phyloP scores from a whole-genome alignment of 176 grass and related monocot genomes.

The Ananas comosus region DNA sequence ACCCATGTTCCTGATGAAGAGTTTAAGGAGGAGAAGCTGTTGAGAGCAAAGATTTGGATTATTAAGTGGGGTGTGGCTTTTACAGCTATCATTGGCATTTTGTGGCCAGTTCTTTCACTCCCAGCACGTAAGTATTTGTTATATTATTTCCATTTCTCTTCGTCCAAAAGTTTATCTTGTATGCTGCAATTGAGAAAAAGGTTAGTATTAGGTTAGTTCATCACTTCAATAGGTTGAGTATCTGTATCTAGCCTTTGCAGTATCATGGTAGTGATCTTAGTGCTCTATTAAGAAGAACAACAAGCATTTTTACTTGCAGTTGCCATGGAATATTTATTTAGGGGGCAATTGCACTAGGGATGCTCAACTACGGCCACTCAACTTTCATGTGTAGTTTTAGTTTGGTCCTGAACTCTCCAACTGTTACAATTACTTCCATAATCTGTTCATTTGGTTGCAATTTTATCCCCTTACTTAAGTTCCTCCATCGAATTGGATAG shows the following conservation, averaged over 20 bases:
- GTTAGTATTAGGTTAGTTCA: neutral
- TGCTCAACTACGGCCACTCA: no score
- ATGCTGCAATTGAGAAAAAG: neutral
- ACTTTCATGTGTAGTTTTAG: no score
- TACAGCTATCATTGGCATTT: constrained; percentile 43
- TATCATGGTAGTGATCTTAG: neutral
- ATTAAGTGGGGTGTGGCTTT: constrained; percentile 61
- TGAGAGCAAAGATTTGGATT: constrained; percentile 61
- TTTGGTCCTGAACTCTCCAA: no score
- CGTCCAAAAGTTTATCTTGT: neutral
- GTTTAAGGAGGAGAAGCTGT: constrained; percentile 57
- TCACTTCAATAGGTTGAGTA: no score
- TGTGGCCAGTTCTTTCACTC: constrained; percentile 59
- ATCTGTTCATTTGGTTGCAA: no score
- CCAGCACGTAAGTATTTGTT: constrained; percentile 42
- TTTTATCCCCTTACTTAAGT: no score
- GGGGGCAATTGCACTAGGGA: no score
- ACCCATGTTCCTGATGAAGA: constrained; percentile 30
- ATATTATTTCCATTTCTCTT: neutral
- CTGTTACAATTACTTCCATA: no score
- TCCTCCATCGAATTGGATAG: no score
- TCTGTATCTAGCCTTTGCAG: no score
- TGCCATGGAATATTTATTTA: no score
- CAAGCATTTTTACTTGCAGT: no score
- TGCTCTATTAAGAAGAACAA: neutral